A percentile compares a stretch with the other conserved stretches of the same genome.
Evolutionary conservation across 2,329 filamentous ascomycete genomes (phyloP).

Genomic region (Sarocladium oryzae): DNA sequence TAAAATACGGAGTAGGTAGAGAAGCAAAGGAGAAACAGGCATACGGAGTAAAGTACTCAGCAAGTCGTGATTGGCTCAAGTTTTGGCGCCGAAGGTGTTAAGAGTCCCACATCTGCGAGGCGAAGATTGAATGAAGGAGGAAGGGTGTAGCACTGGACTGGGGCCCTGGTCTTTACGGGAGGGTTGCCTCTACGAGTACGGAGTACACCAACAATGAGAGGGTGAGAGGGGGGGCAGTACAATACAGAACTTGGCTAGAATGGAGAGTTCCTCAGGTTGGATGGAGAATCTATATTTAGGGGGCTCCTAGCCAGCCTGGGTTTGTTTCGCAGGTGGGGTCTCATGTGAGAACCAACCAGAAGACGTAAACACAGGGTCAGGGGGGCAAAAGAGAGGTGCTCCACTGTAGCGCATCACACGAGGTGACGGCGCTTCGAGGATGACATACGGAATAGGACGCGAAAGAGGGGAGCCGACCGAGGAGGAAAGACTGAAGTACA

Average conservation of each 20-base stretch:
- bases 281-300: slow-evolving; percentile 3
- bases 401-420: slow-evolving; percentile 4
- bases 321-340: slow-evolving; percentile 6
- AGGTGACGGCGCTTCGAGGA: slow-evolving; percentile 5
- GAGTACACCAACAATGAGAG: neutral
- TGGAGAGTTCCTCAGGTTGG: neutral
- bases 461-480: neutral
- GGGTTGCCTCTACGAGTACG: neutral
- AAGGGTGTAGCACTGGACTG: slow-evolving; percentile 5
- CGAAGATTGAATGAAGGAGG: neutral
- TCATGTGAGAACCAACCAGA: neutral
- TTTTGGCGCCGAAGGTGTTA: slow-evolving; percentile 9
- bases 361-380: neutral
- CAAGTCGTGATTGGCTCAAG: slow-evolving; percentile 1
- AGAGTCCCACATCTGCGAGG: neutral
- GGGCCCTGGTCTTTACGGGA: neutral
- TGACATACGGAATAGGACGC: neutral
- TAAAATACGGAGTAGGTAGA: too few species aligned
- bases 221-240: neutral
- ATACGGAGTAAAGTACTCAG: neutral
- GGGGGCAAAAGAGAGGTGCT: neutral
- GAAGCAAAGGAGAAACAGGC: neutral
- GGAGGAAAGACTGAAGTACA: too few species aligned
- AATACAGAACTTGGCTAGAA: neutral
- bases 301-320: neutral